phyloP scores from a whole-genome alignment of 2,329 filamentous ascomycete species.

The Botryotinia calthae region DNA sequence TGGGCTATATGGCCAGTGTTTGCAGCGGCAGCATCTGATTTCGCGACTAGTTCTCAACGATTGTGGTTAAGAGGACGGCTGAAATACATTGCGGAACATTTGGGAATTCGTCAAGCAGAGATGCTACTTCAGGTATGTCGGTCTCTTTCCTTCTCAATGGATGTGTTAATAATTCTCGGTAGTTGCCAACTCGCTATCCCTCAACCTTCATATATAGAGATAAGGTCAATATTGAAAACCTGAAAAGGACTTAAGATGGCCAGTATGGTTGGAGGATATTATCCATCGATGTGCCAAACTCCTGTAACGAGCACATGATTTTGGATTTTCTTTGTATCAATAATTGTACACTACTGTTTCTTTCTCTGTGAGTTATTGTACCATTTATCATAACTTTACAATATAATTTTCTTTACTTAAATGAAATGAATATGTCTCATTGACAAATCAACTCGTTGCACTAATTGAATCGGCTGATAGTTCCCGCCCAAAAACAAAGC shows the following conservation, averaged over 20 bases:
- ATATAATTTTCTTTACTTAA: not conserved
- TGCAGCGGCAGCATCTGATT: conserved; percentile 29
- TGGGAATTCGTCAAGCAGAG: conserved; percentile 32
- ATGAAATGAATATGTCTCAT: not conserved
- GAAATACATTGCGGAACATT: conserved; percentile 28
- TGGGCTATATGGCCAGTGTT: conserved; percentile 33
- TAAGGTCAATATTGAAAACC: not conserved
- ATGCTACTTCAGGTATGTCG: conserved; percentile 26
- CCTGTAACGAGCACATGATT: not conserved
- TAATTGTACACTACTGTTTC: not conserved
- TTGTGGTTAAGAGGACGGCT: conserved; percentile 29
- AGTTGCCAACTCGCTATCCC: conserved; percentile 13
- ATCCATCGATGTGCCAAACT: no score
- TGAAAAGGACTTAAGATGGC: not conserved
- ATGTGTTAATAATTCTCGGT: not conserved
- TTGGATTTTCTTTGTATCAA: not conserved
- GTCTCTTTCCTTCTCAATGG: not conserved
- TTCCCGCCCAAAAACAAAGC: not conserved
- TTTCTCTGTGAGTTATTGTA: not conserved
- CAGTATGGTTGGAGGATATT: not conserved
- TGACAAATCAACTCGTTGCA: not conserved
- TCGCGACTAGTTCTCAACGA: conserved; percentile 27
- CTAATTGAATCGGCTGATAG: not conserved
- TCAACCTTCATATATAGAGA: conserved; percentile 14
- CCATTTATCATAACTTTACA: not conserved